Evolutionary conservation across 495 filamentous ascomycete species (phyloP).

Genomic region (Choiromyces venosus): DNA sequence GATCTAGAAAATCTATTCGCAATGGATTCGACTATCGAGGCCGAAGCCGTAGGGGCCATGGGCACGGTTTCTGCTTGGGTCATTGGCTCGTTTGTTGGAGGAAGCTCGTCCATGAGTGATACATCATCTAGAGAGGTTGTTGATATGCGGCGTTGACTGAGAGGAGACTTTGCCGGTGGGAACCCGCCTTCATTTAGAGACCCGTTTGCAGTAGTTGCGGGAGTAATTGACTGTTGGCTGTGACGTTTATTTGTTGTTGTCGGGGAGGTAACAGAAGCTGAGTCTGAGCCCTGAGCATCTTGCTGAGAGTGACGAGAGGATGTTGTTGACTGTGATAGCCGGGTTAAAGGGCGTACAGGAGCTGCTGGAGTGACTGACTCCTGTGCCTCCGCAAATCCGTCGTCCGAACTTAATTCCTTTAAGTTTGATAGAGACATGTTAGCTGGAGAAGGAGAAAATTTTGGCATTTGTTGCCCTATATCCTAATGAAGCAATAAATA

Average conservation of each 20-base stretch:
- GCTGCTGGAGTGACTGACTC: constrained; percentile 29
- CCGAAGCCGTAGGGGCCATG: constrained; percentile 24
- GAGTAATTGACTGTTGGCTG: constrained; percentile 37
- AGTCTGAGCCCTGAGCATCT: constrained; percentile 28
- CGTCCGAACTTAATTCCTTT: constrained; percentile 35
- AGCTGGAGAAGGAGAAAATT: constrained; percentile 27
- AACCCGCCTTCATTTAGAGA: constrained; percentile 31
- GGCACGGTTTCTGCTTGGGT: constrained; percentile 11
- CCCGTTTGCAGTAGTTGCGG: constrained; percentile 37
- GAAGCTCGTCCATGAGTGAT: constrained; percentile 42
- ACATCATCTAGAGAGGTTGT: constrained; percentile 42
- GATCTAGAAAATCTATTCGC: constrained; percentile 41
- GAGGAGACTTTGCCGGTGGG: constrained; percentile 30
- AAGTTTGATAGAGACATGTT: constrained; percentile 26
- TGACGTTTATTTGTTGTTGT: constrained; percentile 25
- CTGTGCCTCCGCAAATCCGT: constrained; percentile 40
- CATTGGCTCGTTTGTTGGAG: constrained; percentile 26
- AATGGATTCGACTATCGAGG: constrained; percentile 41
- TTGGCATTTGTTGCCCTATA: constrained; percentile 23
- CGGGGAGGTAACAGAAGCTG: constrained; percentile 15
- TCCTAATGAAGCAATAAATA: neutral
- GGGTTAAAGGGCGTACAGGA: constrained; percentile 20
- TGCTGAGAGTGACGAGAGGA: constrained; percentile 34
- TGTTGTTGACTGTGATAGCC: constrained; percentile 28
- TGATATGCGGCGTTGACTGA: constrained; percentile 40